phyloP scores from a whole-genome alignment of 2,329 filamentous ascomycete genomes.

The Phymatotrichopsis omnivora region DNA sequence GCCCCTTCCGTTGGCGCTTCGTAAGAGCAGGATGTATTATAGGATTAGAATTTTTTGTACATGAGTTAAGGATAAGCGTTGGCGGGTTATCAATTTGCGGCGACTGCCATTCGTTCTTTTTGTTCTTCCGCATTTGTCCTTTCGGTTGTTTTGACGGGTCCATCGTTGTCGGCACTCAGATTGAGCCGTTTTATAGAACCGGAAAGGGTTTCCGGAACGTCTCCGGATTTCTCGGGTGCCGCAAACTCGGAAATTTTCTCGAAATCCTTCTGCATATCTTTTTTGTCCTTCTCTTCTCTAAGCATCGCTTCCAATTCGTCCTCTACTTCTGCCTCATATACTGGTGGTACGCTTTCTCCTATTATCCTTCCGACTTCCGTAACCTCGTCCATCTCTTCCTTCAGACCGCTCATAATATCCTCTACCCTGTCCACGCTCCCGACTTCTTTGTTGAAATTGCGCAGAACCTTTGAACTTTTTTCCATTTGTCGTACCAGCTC shows the following conservation, averaged over 20 bases:
- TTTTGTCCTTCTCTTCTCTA: conserved; percentile 45
- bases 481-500: conserved; percentile 77
- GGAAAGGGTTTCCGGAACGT: too few relatives aligned
- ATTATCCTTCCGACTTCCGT: conserved; percentile 76
- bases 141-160: too few relatives aligned
- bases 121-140: too few relatives aligned
- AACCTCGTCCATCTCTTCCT: conserved; percentile 68
- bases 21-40: not conserved
- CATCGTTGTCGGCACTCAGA: too few relatives aligned
- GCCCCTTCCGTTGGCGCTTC: not conserved
- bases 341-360: conserved; percentile 42
- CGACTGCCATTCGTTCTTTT: not conserved
- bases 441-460: conserved; percentile 61
- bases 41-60: not conserved
- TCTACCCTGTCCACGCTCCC: conserved; percentile 70
- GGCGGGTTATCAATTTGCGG: too few relatives aligned
- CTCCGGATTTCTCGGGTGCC: too few relatives aligned
- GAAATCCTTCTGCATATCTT: conserved; percentile 40
- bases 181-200: too few relatives aligned
- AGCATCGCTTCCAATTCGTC: conserved; percentile 75
- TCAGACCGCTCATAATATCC: conserved; percentile 60
- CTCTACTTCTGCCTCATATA: conserved; percentile 78
- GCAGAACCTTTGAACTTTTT: conserved; percentile 61
- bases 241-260: conserved; percentile 37
- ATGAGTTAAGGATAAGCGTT: too few relatives aligned